A percentile compares a stretch with the other conserved stretches of the same genome.
Evolutionary conservation across 768 basidiomycete species (phyloP).

Genomic region (Russula earlei): DNA sequence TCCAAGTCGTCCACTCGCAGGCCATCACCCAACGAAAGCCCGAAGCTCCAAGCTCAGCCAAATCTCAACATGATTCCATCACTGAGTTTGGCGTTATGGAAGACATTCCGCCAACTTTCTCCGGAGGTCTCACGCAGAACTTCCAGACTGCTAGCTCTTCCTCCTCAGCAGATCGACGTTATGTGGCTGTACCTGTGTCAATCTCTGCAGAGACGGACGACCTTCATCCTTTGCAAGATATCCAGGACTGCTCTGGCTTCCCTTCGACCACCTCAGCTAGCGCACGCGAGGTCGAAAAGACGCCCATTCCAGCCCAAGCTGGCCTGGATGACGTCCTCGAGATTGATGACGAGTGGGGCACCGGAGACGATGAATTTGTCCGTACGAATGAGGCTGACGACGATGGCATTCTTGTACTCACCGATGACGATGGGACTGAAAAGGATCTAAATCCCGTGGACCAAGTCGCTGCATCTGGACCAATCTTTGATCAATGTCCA

Average conservation of each 20-base stretch:
- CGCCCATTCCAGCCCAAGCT: neutral
- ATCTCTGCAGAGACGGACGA: neutral
- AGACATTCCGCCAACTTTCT: neutral
- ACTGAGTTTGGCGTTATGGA: conserved; percentile 6
- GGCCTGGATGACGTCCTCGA: neutral
- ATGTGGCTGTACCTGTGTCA: neutral
- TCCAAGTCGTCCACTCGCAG: conserved; percentile 20
- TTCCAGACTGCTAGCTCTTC: neutral
- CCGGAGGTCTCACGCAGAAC: neutral
- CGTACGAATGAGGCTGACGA: conserved; percentile 26
- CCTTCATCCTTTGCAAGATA: neutral
- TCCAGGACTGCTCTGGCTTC: neutral
- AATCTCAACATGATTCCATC: neutral
- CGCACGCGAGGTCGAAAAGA: too few species aligned
- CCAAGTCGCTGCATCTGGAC: neutral
- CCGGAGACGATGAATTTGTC: conserved; percentile 59
- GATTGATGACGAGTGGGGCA: conserved; percentile 51
- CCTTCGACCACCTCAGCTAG: neutral
- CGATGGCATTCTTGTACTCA: conserved; percentile 15
- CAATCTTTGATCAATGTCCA: conserved; percentile 24
- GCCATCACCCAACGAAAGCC: neutral
- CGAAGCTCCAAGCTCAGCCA: neutral
- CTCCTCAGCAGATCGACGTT: neutral
- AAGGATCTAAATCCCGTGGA: conserved; percentile 24
- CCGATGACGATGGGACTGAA: conserved; percentile 25